Evolutionary conservation across 352 stramenopile genomes (phyloP), one percentile per base, ranked within the genome.

Genomic region (Thalassiosira mediterranea): DNA sequence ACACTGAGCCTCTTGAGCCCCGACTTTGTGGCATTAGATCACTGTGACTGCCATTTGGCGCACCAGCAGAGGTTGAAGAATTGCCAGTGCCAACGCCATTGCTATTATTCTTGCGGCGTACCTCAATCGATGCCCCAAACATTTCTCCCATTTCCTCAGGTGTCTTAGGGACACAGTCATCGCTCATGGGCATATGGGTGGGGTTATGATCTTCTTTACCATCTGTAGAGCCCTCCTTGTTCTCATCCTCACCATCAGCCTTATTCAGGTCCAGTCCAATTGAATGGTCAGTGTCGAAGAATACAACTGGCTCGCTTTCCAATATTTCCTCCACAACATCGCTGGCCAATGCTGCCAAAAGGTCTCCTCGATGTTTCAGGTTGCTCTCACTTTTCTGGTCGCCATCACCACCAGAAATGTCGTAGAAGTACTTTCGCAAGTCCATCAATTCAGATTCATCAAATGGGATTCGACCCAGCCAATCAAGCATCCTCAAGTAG

Each of bases 371-470:
- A 46, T 89, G 65, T 58, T 88, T 88, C 64, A 91, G 63, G 62
- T 91, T 90, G 19, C 86, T 75, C 62, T 88, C 78, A 63, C 83
- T 91, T 28, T 79, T 84, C 2, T 73, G 29, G 54, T 89, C 79
- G 40, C 81, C 81, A 25, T 85, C 82, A 25, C 73, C 76, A 19
- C 66, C 75, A 52, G 85, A 78, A 37, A 66, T 47, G 57, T 90
- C 83, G 57, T 91, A 93, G 48, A 93, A 91, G 57, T 91, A 93
- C 47, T 84, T 89, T 31, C 80, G 63, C 1, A 93, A 71, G 25
- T 88, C 79, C 31, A 76, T 85, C 5, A 93, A 75, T 61, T 93
- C 87, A 52, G 89, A 85, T 66, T 91, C 85, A 68, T 93, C 87
- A 67, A 93, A 93, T 44, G 87, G 87, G 70, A 93, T 93, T 34